Conservation (phyloP, 805 yeast species). For the Metschnikowia orientalis region DNA sequence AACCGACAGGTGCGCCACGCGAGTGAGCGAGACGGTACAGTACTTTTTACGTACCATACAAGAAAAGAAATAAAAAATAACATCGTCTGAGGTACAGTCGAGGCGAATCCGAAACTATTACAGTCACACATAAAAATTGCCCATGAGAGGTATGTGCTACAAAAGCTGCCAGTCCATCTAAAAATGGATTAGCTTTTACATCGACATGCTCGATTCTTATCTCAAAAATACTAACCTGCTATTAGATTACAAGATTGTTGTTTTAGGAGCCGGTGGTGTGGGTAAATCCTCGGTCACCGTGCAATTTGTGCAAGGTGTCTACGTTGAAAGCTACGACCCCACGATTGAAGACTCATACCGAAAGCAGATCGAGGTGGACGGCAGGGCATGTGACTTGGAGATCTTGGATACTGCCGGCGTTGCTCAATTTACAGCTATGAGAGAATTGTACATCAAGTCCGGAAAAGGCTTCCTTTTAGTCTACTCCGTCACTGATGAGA, state of each 20-base stretch:
- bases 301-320: constrained; percentile 86
- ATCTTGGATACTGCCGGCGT: constrained; percentile 59
- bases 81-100: constrained; percentile 3
- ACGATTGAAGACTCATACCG: constrained; percentile 95
- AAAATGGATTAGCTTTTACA: too few relatives aligned
- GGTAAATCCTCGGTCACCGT: constrained; percentile 94
- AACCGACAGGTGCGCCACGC: too few relatives aligned
- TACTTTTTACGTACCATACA: too few relatives aligned
- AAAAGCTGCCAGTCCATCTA: background rate
- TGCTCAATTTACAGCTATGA: constrained; percentile 92
- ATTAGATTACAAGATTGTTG: constrained; percentile 80
- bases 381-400: constrained; percentile 80
- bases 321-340: constrained; percentile 90
- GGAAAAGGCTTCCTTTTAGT: constrained; percentile 71
- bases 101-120: constrained; percentile 1
- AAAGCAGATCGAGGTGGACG: constrained; percentile 84
- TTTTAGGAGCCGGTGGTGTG: constrained; percentile 95
- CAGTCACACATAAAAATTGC: constrained; percentile 1
- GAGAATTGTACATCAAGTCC: constrained; percentile 80
- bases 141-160: constrained; percentile 16
- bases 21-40: too few relatives aligned
- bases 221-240: constrained; percentile 11
- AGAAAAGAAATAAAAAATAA: constrained; percentile 7
- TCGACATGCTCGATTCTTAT: too few relatives aligned
- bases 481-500: constrained; percentile 56